These are phyloP conservation scores for Russula emetica DNA, from an alignment of 768 basidiomycete species.

Conservation along the genomic window DNA sequence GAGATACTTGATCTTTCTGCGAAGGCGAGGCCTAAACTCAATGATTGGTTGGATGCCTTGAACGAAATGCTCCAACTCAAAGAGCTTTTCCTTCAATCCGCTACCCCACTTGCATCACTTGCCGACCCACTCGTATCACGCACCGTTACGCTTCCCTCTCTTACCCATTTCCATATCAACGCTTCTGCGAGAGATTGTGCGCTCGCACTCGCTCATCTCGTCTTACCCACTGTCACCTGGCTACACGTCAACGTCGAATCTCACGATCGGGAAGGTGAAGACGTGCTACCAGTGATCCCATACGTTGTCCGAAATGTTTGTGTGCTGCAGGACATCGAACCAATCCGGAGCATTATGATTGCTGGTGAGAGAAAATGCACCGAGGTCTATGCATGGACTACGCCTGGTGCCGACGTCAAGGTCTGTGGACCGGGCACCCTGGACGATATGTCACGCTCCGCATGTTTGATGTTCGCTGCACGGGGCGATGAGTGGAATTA, in stretches of 20 bases:
- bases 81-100: neutral
- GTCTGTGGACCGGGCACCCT: neutral
- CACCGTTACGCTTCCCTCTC: neutral
- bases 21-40: neutral
- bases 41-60: neutral
- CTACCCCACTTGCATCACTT: neutral
- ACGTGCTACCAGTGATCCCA: constrained; percentile 1
- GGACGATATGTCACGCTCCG: neutral
- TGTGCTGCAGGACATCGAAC: constrained; percentile 5
- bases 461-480: neutral
- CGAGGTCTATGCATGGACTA: neutral
- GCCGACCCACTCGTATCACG: neutral
- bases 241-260: neutral
- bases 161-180: neutral
- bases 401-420: neutral
- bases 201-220: constrained; percentile 6
- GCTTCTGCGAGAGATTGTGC: neutral
- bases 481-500: neutral
- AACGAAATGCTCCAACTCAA: neutral
- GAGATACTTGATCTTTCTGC: neutral
- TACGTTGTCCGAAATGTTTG: neutral
- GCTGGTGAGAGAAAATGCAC: accelerated
- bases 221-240: constrained; percentile 1
- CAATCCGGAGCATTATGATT: constrained; percentile 8
- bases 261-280: neutral